Base-by-base conservation (phyloP, 805 yeast species). In the Debaryomyces hansenii region DNA sequence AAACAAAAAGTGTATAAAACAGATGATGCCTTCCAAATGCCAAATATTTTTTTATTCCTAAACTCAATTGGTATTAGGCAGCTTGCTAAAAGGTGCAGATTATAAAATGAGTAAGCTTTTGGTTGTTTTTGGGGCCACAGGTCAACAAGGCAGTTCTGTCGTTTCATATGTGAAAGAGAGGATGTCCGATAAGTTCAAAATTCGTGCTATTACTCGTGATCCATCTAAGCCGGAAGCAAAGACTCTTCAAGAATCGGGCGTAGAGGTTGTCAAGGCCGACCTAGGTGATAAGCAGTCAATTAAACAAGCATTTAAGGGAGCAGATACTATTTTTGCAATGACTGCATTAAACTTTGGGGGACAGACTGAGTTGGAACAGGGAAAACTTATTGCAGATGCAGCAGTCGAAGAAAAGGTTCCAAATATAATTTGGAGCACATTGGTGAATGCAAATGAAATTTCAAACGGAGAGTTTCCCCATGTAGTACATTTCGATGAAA, bases 131-230 rank as follows among this genome's bases (percentile, higher is more conserved):
- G 44, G 47, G 9, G 45, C 45, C 24, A 47, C 47, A 69, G 14
- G 78, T 69, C 40, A 50, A 80, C 58, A 55, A 42, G 58, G 58
- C 27, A 46, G 58, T 29, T 51, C 58, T 4, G 46, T 55, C 29
- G 40, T 50, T 3, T 24, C 36, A 4, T 20, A 27, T 33, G 44
- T 54, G 5, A 72, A 39, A 55, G 54, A 50, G 75, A 70, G 42
- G 69, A 55, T 34, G 73, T 56, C 32, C 64, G 58, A 55, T 72
- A 73, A 39, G 54, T 53, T 8, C 68, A 50, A 21, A 21, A 42
- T 53, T 20, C 42, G 57, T 15, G 57, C 38, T 12, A 31, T 53
- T 18, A 53, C 56, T 15, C 44, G 55, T 10, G 43, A 52, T 39
- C 34, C 48, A 8, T 9, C 44, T 6, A 35, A 20, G 4, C 20